These are phyloP conservation scores for Globisporangium irregulare DNA, from an alignment of 352 stramenopile genomes.

Conservation along the genomic window DNA sequence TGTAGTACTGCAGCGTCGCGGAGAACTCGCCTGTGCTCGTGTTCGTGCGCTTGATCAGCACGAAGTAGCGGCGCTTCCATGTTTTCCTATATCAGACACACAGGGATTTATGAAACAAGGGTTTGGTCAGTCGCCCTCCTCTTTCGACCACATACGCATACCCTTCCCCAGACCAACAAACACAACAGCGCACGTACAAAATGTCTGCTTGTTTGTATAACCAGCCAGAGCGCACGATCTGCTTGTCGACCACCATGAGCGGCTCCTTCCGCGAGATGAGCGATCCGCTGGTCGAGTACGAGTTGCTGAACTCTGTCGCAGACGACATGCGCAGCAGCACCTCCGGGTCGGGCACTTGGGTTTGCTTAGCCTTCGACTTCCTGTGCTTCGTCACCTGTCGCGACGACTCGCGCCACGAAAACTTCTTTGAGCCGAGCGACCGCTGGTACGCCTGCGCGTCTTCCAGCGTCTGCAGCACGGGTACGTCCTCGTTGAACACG, in stretches of 20 bases:
- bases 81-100: slow-evolving; percentile 48
- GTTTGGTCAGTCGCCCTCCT: neutral
- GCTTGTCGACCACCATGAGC: slow-evolving; percentile 34
- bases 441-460: slow-evolving; percentile 33
- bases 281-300: slow-evolving; percentile 35
- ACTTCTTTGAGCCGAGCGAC: slow-evolving; percentile 40
- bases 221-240: slow-evolving; percentile 51
- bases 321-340: slow-evolving; percentile 53
- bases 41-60: slow-evolving; percentile 82
- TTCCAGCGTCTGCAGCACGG: slow-evolving; percentile 65
- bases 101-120: slow-evolving; percentile 18
- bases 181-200: slow-evolving; percentile 28
- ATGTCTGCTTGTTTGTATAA: slow-evolving; percentile 63
- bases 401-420: slow-evolving; percentile 44
- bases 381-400: slow-evolving; percentile 19
- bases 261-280: slow-evolving; percentile 34
- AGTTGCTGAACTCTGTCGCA: slow-evolving; percentile 28
- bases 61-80: slow-evolving; percentile 86
- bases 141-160: neutral
- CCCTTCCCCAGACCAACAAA: neutral
- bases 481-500: slow-evolving; percentile 48
- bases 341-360: slow-evolving; percentile 40
- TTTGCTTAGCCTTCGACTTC: slow-evolving; percentile 11
- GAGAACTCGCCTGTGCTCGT: slow-evolving; percentile 59
- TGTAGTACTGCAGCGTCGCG: slow-evolving; percentile 84